phyloP scores from a whole-genome alignment of 768 basidiomycete genomes.

The Dendrothele bispora region DNA sequence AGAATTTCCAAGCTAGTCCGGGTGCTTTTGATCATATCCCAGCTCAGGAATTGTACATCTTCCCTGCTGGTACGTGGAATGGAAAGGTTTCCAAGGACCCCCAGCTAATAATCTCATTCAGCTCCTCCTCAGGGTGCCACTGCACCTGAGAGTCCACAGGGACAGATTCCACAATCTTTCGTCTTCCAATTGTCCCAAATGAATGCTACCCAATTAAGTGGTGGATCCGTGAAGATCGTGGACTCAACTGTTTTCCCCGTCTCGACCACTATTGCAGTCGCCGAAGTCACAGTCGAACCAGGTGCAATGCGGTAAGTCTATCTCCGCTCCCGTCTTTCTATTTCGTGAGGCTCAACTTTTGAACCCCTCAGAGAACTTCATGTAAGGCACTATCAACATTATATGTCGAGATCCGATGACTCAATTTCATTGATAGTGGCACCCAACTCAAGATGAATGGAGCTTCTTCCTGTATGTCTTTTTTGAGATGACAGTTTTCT shows the following conservation, averaged over 20 bases:
- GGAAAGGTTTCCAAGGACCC: background rate
- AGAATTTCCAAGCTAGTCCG: constrained; percentile 45
- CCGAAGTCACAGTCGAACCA: constrained; percentile 57
- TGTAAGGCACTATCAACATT: constrained; percentile 27
- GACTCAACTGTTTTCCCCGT: constrained; percentile 53
- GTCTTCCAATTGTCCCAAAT: constrained; percentile 48
- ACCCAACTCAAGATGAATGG: constrained; percentile 70
- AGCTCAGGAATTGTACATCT: constrained; percentile 49
- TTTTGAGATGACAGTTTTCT: constrained; percentile 2
- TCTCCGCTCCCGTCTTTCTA: background rate
- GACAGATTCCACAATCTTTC: constrained; percentile 43
- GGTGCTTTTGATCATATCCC: constrained; percentile 44
- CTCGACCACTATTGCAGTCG: constrained; percentile 53
- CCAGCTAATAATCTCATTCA: background rate
- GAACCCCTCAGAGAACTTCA: constrained; percentile 48
- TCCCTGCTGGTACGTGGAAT: constrained; percentile 39
- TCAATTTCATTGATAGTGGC: constrained; percentile 48
- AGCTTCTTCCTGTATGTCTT: constrained; percentile 50
- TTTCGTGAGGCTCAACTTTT: background rate
- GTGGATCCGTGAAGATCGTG: constrained; percentile 51
- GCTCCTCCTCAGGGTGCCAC: constrained; percentile 34
- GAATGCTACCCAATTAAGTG: constrained; percentile 40
- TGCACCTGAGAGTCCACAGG: constrained; percentile 42
- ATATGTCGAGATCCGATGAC: background rate
- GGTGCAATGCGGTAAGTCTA: constrained; percentile 49